Base-by-base conservation (phyloP, 768 basidiomycete species). In the Hortiboletus campestris region DNA sequence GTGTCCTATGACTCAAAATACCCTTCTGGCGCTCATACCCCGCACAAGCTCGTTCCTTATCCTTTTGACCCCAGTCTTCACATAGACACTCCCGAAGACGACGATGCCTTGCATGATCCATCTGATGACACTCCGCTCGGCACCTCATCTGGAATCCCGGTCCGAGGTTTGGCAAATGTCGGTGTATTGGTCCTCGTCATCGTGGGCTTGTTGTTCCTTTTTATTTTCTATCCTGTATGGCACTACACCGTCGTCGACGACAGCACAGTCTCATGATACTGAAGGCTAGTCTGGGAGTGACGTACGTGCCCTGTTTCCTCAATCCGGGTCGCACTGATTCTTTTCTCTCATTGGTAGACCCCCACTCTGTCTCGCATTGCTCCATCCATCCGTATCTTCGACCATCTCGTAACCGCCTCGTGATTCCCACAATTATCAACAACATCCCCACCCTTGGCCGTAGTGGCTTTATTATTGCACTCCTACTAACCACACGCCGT, bases 181-280 rank as follows among this genome's bases (percentile, higher is more conserved):
- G 73, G 80, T 29, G 81, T 90, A 47, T 76, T 98, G 25, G 0
- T 86, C 35, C 1, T 85, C 19, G 77, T 97, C 60, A 73, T 90
- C 16, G 22, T 71, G 28, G 82, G 76, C 6, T 72, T 97, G 55
- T 71, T 97, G 51, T 72, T 72, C 36, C 80, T 97, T 9, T 97
- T 96, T 70, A 83, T 91, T 48, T 83, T 85, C 40, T 95, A 91
- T 67, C 94, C 95, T 4, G 81, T 96, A 62, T 66, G 84, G 62
- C 75, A 61, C 55, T 63, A 49, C 28, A 2, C 40, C 10, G 14
- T 56, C 4, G 39, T 52, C n/a, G 42, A 22, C 1, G 25, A 65
- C n/a, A 28, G 19, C 6, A 35, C 35, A n/a, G 28, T 48, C n/a
- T 32, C 28, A 34, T 67, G 56, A 65, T 28, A n/a, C 22, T 7